A percentile compares a stretch with the other conserved stretches of the same genome.
Evolutionary conservation across 1,284 basidiomycete genomes (phyloP).

Genomic region (Papiliotrema flavescens): DNA sequence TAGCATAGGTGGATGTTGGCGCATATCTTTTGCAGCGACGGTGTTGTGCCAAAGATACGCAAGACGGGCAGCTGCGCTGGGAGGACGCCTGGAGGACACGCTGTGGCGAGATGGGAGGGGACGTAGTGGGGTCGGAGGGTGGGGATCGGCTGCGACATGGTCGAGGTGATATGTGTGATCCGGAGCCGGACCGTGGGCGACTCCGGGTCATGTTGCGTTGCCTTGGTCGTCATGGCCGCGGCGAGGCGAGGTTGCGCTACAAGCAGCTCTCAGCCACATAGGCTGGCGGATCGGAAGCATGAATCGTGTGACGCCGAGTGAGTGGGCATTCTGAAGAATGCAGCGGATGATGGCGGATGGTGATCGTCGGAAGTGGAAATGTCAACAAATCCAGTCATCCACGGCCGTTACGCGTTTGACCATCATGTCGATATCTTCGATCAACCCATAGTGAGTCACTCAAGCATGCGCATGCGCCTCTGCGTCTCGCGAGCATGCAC

Average conservation of each 20-base stretch:
- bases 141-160: constrained; percentile 39
- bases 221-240: background rate
- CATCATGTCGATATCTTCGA: constrained; percentile 15
- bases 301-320: background rate
- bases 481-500: background rate
- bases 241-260: background rate
- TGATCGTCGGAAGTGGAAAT: background rate
- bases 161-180: constrained; percentile 49
- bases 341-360: background rate
- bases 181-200: constrained; percentile 41
- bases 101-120: constrained; percentile 57
- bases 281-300: background rate
- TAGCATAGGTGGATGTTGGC: constrained; percentile 77
- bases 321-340: background rate
- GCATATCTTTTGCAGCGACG: constrained; percentile 72
- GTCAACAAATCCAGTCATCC: constrained; percentile 2
- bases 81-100: constrained; percentile 40
- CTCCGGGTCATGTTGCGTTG: constrained; percentile 10
- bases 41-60: constrained; percentile 81
- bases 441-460: constrained; percentile 23
- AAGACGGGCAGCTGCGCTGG: constrained; percentile 71
- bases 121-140: constrained; percentile 30
- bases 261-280: background rate
- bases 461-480: background rate
- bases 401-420: background rate